These are phyloP conservation scores for Loxodes magnus DNA, from an alignment of 73 alveolate species.

Conservation along the genomic window DNA sequence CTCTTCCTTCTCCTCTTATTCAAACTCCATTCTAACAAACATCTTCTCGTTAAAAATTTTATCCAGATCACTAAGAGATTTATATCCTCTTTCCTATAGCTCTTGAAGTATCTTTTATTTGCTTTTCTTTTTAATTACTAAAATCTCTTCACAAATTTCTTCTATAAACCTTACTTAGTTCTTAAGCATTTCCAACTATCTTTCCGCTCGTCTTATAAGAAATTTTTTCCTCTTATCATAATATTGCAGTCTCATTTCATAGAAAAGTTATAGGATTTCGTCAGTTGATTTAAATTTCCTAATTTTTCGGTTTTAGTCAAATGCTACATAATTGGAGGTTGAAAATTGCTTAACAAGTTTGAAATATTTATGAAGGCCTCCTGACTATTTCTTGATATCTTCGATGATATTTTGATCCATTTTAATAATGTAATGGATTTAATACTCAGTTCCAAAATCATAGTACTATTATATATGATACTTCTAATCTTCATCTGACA, in stretches of 20 bases:
- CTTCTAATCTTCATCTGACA: background rate
- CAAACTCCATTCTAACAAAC: constrained; percentile 24
- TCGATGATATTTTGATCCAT: constrained; percentile 9
- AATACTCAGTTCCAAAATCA: constrained; percentile 8
- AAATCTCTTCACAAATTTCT: constrained; percentile 52
- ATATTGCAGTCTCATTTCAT: constrained; percentile 48
- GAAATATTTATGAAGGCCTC: constrained; percentile 57
- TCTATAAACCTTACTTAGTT: constrained; percentile 68
- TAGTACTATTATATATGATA: background rate
- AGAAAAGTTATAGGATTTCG: constrained; percentile 82
- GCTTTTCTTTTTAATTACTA: constrained; percentile 47
- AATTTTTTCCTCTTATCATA: constrained; percentile 75
- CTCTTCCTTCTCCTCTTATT: constrained; percentile 18
- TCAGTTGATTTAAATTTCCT: constrained; percentile 50
- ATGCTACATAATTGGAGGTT: constrained; percentile 75
- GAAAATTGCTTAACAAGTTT: constrained; percentile 56
- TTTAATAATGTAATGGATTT: background rate
- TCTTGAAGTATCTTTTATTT: constrained; percentile 39
- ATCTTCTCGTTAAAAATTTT: constrained; percentile 34
- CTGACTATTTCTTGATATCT: constrained; percentile 25
- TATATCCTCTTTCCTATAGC: constrained; percentile 35
- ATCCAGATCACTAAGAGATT: constrained; percentile 29
- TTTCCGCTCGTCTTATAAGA: constrained; percentile 43
- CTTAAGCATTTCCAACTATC: constrained; percentile 31
- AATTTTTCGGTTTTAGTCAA: constrained; percentile 60